Evolutionary conservation across 1,284 basidiomycete species (phyloP), one percentile per base, ranked within the genome.

Genomic region (Entoloma clypeatum): DNA sequence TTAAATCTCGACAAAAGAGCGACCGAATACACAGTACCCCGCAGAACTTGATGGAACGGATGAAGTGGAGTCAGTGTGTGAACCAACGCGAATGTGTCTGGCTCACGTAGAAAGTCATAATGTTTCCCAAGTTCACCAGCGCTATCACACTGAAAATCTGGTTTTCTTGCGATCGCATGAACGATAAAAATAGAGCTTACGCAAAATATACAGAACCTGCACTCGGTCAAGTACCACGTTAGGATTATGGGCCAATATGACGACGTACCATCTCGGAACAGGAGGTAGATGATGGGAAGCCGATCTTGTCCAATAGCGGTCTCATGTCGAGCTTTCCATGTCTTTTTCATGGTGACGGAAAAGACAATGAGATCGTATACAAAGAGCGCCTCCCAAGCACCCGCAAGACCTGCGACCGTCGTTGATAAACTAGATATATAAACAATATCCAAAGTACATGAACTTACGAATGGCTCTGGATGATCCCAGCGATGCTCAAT

Each of bases 321-420:
- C 13, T 59, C 53, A 22, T 46, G 48, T 44, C 62, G 32, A 18
- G 55, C 50, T 28, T 47, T 57, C 54, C 60, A 65, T 14, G 64
- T 64, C 40, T 65, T 65, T 38, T 50, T 50, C 25, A 69, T 34
- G 1, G 62, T 68, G 14, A 70, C 49, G n/a, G 35, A 38, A 41
- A 69, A 66, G 21, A 72, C 53, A 2, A 66, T 50, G 1, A 54
- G 49, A 42, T 72, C 68, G 33, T 67, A 72, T 2, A 59, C 45
- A 43, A 71, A 64, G 1, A 70, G 54, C 1, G 66, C 61, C 48
- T 68, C 65, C 69, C 69, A 72, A n/a, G 65, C 58, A 3, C 52
- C 54, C 2, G 67, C 67, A 17, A 65, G 41, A 22, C 55, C 67
- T 69, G 35, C 10, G 4, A 35, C 8, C 22, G 31, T 21, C 17